Base-by-base conservation (phyloP, 2,329 filamentous ascomycete genomes). In the Clarireedia homoeocarpa region DNA sequence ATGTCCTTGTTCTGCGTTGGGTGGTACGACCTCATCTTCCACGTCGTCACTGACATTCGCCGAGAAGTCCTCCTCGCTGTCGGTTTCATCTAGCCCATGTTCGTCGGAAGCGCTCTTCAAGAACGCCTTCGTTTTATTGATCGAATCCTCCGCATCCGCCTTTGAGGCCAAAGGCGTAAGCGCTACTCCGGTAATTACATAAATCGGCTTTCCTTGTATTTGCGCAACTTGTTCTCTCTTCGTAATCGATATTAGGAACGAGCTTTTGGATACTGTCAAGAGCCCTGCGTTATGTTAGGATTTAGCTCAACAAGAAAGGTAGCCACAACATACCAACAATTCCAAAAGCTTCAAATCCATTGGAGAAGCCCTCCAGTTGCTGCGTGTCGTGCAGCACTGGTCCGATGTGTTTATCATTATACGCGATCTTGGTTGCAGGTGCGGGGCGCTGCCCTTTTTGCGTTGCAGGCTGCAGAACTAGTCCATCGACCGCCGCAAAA, bases 181-280 rank as follows among this genome's bases (percentile, higher is more conserved):
- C 6, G 90, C 86, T 34, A 97, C 88, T 64, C 95, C 89, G 45
- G 88, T 94, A 58, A 96, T 83, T 40, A 90, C 85, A 71, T 95
- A 99, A 55, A 97, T 77, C 0, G 91, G 86, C 55, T 82, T 85
- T 5, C 89, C 90, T 61, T 85, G 84, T 50, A 97, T 84, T 61
- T 91, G 86, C 3, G 94, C 94, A 50, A 97, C 91, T 70, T 95
- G 89, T 66, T 95, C 82, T 48, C 92, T 88, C 57, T 84, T 82
- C 23, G 86, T 91, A 65, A 99, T 95, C 10, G 89, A 86, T 57
- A 99, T 81, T 6, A 99, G 80, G 71, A 92, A 97, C 61, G 84
- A 88, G 27, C 85, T 81, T 39, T 84, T 87, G 23, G 91, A 88
- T 58, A 97, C 82, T 38, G 85, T 89, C 46, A 99, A 80, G 1